phyloP scores from a whole-genome alignment of 805 yeast genomes.

The Saturnispora galanensis region DNA sequence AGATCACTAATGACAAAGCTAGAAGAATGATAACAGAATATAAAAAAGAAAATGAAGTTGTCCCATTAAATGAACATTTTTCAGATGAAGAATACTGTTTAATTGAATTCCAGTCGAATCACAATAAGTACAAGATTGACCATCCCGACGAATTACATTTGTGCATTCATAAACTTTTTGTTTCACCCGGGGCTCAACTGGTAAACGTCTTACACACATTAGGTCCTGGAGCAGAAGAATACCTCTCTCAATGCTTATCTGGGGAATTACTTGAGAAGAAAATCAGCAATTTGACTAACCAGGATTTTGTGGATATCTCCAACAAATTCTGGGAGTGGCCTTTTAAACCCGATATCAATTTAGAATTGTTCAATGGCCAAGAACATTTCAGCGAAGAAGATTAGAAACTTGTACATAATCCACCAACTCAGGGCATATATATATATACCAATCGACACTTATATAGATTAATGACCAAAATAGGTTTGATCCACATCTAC shows the following conservation, averaged over 20 bases:
- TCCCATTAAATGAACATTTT: slow-evolving; percentile 17
- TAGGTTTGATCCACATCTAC: too few species aligned
- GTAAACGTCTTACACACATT: slow-evolving; percentile 40
- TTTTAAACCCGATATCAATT: slow-evolving; percentile 48
- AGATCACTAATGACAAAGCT: slow-evolving; percentile 11
- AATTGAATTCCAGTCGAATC: slow-evolving; percentile 25
- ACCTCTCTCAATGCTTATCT: slow-evolving; percentile 29
- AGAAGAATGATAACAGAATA: slow-evolving; percentile 7
- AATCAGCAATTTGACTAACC: slow-evolving; percentile 39
- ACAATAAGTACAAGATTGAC: slow-evolving; percentile 20
- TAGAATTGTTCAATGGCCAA: slow-evolving; percentile 17
- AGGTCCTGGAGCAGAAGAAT: slow-evolving; percentile 76
- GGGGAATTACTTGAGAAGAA: slow-evolving; percentile 32
- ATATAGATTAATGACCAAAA: too few species aligned
- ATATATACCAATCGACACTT: not conserved
- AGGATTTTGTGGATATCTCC: slow-evolving; percentile 46
- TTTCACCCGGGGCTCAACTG: slow-evolving; percentile 32
- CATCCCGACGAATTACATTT: slow-evolving; percentile 55
- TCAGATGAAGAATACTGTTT: slow-evolving; percentile 21
- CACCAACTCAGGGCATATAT: not conserved
- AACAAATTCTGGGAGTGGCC: slow-evolving; percentile 67
- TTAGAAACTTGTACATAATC: not conserved
- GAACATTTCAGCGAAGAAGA: slow-evolving; percentile 3
- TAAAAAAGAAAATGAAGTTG: slow-evolving; percentile 11
- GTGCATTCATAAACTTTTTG: slow-evolving; percentile 52